Evolutionary conservation across 352 stramenopile species (phyloP).

Genomic region (Phytophthora ohioensis): DNA sequence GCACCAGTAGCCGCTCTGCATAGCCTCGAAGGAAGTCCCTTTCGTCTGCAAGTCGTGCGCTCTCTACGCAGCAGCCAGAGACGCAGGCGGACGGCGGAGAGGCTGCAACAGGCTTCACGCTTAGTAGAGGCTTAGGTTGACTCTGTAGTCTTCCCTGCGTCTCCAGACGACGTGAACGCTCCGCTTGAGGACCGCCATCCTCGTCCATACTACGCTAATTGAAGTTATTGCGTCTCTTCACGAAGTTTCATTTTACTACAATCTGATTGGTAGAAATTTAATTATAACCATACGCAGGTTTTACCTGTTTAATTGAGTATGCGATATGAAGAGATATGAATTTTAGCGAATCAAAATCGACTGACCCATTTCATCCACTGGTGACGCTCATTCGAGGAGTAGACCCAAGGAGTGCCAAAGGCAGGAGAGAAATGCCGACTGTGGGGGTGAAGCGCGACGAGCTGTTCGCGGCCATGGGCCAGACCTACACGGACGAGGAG

Average conservation of each 20-base stretch:
- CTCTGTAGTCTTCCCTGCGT: constrained; percentile 32
- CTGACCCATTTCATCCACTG: constrained; percentile 23
- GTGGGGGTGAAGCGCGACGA: constrained; percentile 97
- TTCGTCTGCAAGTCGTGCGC: constrained; percentile 61
- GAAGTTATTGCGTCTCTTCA: constrained; percentile 33
- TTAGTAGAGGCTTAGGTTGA: not conserved
- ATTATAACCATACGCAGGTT: not conserved
- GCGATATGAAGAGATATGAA: no score
- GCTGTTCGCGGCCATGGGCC: constrained; percentile 97
- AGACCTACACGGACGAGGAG: constrained; percentile 98
- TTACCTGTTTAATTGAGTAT: no score
- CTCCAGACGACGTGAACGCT: constrained; percentile 46
- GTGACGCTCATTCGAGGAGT: constrained; percentile 32
- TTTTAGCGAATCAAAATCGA: no score
- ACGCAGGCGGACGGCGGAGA: constrained; percentile 6
- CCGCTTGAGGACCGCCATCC: constrained; percentile 41
- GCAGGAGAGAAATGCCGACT: constrained; percentile 94
- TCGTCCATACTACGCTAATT: constrained; percentile 20
- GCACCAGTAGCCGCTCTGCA: constrained; percentile 69
- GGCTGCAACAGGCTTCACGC: not conserved
- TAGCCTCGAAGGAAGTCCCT: constrained; percentile 75
- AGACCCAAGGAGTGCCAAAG: constrained; percentile 7
- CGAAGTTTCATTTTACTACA: constrained; percentile 1
- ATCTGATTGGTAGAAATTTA: not conserved
- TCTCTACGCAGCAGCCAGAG: constrained; percentile 48